Conservation (phyloP, 2,329 filamentous ascomycete species). For the Nigrospora osmanthi region DNA sequence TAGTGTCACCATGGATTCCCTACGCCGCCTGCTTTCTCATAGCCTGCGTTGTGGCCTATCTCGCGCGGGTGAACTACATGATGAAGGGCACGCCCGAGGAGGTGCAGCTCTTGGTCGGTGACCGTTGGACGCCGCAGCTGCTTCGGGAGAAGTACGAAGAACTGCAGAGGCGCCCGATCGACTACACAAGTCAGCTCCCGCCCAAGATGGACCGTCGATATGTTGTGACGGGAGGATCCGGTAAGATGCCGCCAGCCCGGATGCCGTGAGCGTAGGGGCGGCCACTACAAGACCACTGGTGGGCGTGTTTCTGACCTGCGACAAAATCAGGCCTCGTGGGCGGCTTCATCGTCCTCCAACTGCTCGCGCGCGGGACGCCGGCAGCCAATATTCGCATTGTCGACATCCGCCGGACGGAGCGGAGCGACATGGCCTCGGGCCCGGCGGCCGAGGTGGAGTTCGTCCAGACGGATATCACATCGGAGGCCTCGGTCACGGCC, state of each 20-base stretch:
- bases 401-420: slow-evolving; percentile 37
- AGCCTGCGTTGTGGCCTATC: neutral
- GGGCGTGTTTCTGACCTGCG: neutral
- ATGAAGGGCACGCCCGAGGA: slow-evolving; percentile 22
- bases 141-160: slow-evolving; percentile 21
- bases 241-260: neutral
- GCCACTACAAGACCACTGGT: no score
- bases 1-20: no score
- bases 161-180: slow-evolving; percentile 19
- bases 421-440: slow-evolving; percentile 30
- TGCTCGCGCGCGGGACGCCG: slow-evolving; percentile 42
- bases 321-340: slow-evolving; percentile 40
- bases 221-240: slow-evolving; percentile 25
- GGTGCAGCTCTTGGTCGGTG: slow-evolving; percentile 14
- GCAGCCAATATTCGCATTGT: slow-evolving; percentile 44
- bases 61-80: slow-evolving; percentile 16
- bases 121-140: slow-evolving; percentile 22
- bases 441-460: slow-evolving; percentile 29
- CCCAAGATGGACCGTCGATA: slow-evolving; percentile 26
- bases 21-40: no score
- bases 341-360: slow-evolving; percentile 43
- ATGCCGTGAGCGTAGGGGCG: neutral
- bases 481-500: slow-evolving; percentile 28
- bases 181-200: slow-evolving; percentile 21
- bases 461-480: slow-evolving; percentile 41